Conservation (phyloP, 352 stramenopile genomes). For the Peronospora destructor region DNA sequence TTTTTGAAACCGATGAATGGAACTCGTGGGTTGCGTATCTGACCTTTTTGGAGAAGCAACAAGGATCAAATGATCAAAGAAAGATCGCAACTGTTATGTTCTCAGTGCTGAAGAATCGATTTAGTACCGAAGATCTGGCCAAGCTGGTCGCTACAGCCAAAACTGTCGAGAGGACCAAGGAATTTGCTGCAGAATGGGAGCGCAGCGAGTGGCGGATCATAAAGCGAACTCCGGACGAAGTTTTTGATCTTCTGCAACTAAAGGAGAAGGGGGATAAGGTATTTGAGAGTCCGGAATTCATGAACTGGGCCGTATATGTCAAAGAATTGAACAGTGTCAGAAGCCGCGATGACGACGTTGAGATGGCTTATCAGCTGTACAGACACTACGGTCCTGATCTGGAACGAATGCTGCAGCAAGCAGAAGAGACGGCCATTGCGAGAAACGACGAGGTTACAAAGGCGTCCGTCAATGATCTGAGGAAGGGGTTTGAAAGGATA, state of each 20-base stretch:
- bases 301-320: not conserved
- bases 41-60: not conserved
- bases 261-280: not conserved
- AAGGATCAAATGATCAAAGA: not conserved
- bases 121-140: not conserved
- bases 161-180: not conserved
- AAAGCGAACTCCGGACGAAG: not conserved
- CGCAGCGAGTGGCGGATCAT: not conserved
- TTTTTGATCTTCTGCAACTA: slow-evolving; percentile 4
- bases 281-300: slow-evolving; percentile 1
- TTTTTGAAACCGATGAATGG: not conserved
- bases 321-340: not conserved
- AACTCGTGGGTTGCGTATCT: not conserved
- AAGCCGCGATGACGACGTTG: not conserved
- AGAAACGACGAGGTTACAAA: no score
- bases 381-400: not conserved
- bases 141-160: slow-evolving; percentile 1
- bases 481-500: no score
- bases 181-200: not conserved
- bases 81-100: not conserved
- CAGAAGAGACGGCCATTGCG: no score
- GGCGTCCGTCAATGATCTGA: no score
- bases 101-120: not conserved
- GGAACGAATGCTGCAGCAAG: not conserved
- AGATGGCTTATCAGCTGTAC: not conserved